These are phyloP conservation scores for Ulmus americana DNA, from an alignment of 331 rosid species.

Conservation along the genomic window DNA sequence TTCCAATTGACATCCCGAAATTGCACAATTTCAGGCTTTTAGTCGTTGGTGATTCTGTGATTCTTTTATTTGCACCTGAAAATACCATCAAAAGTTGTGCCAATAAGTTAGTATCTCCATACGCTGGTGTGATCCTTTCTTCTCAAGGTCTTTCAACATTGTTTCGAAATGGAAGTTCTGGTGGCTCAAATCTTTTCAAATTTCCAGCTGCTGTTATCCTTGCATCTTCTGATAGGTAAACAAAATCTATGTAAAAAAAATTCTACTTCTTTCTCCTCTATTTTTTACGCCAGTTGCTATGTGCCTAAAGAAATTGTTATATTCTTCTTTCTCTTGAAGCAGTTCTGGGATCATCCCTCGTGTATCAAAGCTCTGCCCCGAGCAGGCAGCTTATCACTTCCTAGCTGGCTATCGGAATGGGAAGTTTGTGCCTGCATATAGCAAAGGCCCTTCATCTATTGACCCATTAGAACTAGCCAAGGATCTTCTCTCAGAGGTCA, in stretches of 20 bases:
- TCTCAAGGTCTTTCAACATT: constrained; percentile 29
- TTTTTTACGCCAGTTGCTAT: neutral
- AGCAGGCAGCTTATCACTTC: constrained; percentile 50
- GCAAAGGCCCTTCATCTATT: constrained; percentile 25
- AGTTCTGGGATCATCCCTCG: constrained; percentile 37
- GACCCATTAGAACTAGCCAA: constrained; percentile 32
- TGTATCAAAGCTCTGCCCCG: constrained; percentile 39
- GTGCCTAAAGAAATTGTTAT: neutral
- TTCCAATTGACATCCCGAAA: constrained; percentile 6
- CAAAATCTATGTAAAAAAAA: constrained; percentile 6
- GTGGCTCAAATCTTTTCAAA: constrained; percentile 29
- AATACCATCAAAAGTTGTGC: constrained; percentile 27
- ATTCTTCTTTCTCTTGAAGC: constrained; percentile 15
- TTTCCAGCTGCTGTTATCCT: constrained; percentile 35
- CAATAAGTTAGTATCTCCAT: constrained; percentile 32
- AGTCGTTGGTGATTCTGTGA: constrained; percentile 29
- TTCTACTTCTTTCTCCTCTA: neutral
- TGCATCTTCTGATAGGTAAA: constrained; percentile 40
- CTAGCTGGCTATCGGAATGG: constrained; percentile 45
- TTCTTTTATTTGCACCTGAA: constrained; percentile 39
- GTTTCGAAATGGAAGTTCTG: constrained; percentile 24
- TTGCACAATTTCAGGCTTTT: constrained; percentile 40
- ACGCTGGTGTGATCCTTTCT: constrained; percentile 42
- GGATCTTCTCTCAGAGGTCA: constrained; percentile 31
- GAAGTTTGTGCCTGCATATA: constrained; percentile 41